These are phyloP conservation scores for Saccharomyces jurei DNA, from an alignment of 805 yeast species.

Conservation along the genomic window DNA sequence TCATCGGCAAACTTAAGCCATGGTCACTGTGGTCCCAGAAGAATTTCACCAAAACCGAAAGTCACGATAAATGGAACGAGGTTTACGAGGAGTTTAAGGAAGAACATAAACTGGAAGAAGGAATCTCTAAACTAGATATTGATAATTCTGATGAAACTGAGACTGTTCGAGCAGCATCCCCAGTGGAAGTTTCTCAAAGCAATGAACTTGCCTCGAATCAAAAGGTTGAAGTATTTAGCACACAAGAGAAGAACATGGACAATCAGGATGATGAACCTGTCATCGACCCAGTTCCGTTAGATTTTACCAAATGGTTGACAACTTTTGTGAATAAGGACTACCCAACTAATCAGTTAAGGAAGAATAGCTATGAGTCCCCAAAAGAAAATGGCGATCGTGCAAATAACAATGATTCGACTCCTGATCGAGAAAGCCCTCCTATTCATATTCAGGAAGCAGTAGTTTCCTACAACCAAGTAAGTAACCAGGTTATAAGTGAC, in stretches of 20 bases:
- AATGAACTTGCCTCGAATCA: neutral
- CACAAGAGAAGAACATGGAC: neutral
- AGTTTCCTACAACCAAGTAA: neutral
- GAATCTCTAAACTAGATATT: neutral
- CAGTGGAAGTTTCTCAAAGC: neutral
- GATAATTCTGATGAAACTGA: neutral
- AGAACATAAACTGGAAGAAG: neutral
- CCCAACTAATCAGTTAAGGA: neutral
- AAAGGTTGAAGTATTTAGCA: neutral
- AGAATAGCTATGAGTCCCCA: neutral
- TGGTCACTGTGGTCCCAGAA: conserved; percentile 32
- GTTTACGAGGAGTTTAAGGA: conserved; percentile 12
- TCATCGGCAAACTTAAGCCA: conserved; percentile 57
- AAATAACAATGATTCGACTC: neutral
- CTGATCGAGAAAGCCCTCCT: neutral
- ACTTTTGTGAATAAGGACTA: conserved; percentile 11
- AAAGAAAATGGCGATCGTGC: neutral
- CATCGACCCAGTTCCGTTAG: conserved; percentile 7
- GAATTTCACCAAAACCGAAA: conserved; percentile 5
- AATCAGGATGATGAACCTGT: neutral
- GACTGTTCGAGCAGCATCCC: neutral
- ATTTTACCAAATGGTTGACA: conserved; percentile 14
- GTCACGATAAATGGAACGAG: conserved; percentile 12
- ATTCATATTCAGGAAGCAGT: neutral
- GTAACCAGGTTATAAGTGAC: neutral